Base-by-base conservation (phyloP, 768 basidiomycete genomes). In the Cyclocybe cylindracea region DNA sequence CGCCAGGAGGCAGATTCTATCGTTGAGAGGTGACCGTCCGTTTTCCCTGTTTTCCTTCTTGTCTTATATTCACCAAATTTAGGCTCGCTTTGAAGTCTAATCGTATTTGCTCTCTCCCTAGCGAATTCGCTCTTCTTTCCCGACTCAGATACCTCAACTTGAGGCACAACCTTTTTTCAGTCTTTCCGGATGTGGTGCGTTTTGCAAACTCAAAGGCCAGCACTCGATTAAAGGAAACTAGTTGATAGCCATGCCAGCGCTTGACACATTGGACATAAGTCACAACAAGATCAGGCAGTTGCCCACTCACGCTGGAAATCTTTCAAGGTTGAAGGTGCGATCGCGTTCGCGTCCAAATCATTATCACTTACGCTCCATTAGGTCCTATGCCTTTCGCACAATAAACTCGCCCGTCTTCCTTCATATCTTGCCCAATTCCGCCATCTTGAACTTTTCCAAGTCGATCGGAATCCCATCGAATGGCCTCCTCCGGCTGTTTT, bases 241-340 rank as follows among this genome's bases (percentile, higher is more conserved):
- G 94, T 77, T 97, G 39, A 92, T 90, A 40, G 73, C 83, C 13
- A 85, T 98, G 74, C 84, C 87, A 3, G 87, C 87, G 5, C 78
- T 99, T 48, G 96, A 99, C 70, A 96, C 94, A 52, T 74, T 99
- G 56, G 97, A 99, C 68, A 80, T 99, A 39, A 94, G 92, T 57
- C 85, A 91, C 58, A 99, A 99, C 73, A 91, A 87, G 70, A 83
- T 99, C 59, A 86, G 81, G 65, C 73, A 77, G 44, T 73, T 98
- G 16, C 97, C 97, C 9, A 70, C 80, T 4, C 78, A 85, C 54
- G 89, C 94, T 13, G 94, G 94, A 5, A 80, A 85, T 5, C 79
- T 99, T 37, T 68, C 79, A 44, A 80, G 87, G 51, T 84, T 99
- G 54, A 80, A 84, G 57, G 92, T 91, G 50, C 7, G 54, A 47